Base-by-base conservation (phyloP, 2,329 filamentous ascomycete species). In the Fusarium sp. region DNA sequence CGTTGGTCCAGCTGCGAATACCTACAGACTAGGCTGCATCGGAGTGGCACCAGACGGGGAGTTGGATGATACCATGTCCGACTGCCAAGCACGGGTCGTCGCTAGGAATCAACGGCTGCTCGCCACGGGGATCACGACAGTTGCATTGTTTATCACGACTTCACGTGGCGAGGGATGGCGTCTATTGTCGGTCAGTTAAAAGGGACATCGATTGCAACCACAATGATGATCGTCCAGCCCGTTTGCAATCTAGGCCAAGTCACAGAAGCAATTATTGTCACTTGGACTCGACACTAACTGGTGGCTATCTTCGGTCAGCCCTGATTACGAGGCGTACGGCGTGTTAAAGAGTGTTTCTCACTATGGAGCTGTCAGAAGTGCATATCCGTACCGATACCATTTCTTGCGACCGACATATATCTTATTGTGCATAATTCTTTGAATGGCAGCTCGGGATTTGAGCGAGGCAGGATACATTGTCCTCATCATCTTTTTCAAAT, bases 51-150 rank as follows among this genome's bases (percentile, higher is more conserved):
- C 38, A 12, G 22, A 38, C 50, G 50, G 50, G 50, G 44, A 49
- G 43, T 49, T 49, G 1, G 15, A 40, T 29, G 11, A 9, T 19
- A 22, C 8, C 28, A 11, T 19, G 2, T 19, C 19, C 19, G 3
- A 3, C 19, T 19, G 19, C 19, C 19, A 19, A 19, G 19, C 19
- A 19, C 15, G 50, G 50, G 39, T 28, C 28, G 28, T 53, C 44
- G 50, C 43, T 32, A 19, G 35, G 48, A 29, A 4, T 11, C 15
- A 19, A 46, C 29, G 40, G 48, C 24, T 15, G 13, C 15, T 45
- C 48, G 40, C 28, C 12, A 13, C 6, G 12, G 38, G 38, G 22
- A 53, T 53, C 50, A 53, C 50, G 50, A 53, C 43, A 50, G 47
- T 22, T 3, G 25, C 29, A 29, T 31, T 24, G 12, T 11, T 28